These are phyloP conservation scores for Aegilops longissima DNA, from an alignment of 176 grass and related monocot genomes.

Conservation along the genomic window DNA sequence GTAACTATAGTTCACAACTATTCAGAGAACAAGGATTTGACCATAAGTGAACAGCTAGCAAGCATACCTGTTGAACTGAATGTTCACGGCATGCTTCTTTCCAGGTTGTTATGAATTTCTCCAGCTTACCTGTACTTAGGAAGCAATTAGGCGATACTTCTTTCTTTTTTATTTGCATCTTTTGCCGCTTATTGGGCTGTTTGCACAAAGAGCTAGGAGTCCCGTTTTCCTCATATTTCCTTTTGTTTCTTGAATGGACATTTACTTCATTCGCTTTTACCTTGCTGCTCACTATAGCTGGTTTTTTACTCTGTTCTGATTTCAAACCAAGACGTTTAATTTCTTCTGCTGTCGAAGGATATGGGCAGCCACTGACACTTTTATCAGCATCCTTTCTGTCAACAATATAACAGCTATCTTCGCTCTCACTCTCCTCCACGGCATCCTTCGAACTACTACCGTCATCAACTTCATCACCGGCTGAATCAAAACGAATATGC, in stretches of 20 bases:
- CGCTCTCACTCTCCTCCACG: constrained; percentile 25
- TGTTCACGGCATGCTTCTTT: constrained; percentile 78
- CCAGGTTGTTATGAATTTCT: constrained; percentile 88
- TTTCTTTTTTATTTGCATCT: constrained; percentile 22
- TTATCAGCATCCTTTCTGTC: constrained; percentile 42
- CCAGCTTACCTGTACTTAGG: constrained; percentile 50
- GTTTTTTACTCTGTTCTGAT: constrained; percentile 52
- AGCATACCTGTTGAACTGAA: constrained; percentile 69
- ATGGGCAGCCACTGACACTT: constrained; percentile 68
- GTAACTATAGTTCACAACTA: constrained; percentile 3
- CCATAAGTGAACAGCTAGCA: neutral
- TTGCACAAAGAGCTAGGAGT: constrained; percentile 42
- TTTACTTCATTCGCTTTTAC: constrained; percentile 21
- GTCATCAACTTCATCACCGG: constrained; percentile 57
- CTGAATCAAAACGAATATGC: constrained; percentile 78
- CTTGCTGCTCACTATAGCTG: constrained; percentile 37
- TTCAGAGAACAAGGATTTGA: constrained; percentile 8
- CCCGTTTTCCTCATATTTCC: constrained; percentile 47
- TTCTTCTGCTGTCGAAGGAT: constrained; percentile 91
- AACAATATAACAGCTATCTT: constrained; percentile 40
- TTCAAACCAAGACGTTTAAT: constrained; percentile 75
- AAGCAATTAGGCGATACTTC: constrained; percentile 31
- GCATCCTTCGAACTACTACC: constrained; percentile 29
- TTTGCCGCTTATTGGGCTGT: constrained; percentile 44
- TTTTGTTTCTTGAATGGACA: constrained; percentile 45